Evolutionary conservation across 805 yeast species (phyloP), one percentile per base, ranked within the genome.

Genomic region (Metschnikowia noctiluminum): DNA sequence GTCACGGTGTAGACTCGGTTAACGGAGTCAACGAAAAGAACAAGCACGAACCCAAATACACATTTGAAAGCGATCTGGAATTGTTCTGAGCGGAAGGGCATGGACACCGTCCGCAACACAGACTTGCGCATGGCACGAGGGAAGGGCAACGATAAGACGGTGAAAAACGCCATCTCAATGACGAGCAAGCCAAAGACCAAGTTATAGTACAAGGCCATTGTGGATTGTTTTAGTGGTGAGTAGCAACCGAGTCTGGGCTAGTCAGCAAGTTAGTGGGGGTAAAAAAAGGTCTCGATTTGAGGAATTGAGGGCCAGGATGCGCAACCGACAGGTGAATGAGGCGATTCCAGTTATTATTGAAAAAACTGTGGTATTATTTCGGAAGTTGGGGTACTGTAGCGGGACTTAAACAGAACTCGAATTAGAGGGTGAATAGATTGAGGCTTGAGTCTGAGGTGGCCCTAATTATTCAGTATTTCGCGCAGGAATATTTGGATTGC

Each of bases 1-100:
- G 80, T 76, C 34, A 89, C 89, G 21, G 84, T 71, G 62, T 77
- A 77, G 37, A 89, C 91, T 52, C 96, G 80, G 69, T 89, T 90
- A 54, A 90, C 85, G 2, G 97, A 83, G 66, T 94, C 99, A 45
- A 89, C 67, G 64, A 94, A 94, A 54, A 94, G 76, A 32, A 94
- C 80, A 39, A 87, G 71, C 15, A 94, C 87, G 71, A 92, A 94
- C 3, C 85, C 90, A 50, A 92, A 76, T 4, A 89, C 73, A 67
- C 96, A 89, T 65, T 87, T 87, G 56, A 89, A 74, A 5, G 89
- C 84, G 54, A 89, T 80, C 60, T 85, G 87, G 50, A 90, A 80
- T 56, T 85, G 82, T 55, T 82, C 82, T 45, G 83, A 79, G 43
- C 80, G 75, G 70, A 87, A 87, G 9, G 95, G 94, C 37, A 79